Evolutionary conservation across 2,329 filamentous ascomycete species (phyloP), one percentile per base, ranked within the genome.

Genomic region (Ciborinia camelliae): DNA sequence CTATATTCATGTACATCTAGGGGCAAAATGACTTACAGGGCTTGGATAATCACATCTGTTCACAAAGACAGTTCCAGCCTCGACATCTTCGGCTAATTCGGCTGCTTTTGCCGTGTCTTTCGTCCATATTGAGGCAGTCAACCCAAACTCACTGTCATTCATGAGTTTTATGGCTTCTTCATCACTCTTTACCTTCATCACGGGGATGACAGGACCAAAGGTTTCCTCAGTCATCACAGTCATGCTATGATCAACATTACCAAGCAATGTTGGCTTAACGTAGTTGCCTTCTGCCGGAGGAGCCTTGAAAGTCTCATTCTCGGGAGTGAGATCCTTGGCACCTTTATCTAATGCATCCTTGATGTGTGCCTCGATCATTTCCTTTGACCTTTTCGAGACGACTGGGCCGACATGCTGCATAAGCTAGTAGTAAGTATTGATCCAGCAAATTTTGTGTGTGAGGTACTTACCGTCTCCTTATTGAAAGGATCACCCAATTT

Each of bases 81-180:
- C 93, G 55, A 98, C 86, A 59, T 88, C 82, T 63, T 95, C 88
- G 47, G 89, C 86, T 61, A 98, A 82, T 75, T 90, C 84, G 71
- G 92, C 87, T 20, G 89, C 94, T 74, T 83, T 88, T 53, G 80
- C 82, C 2, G 87, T 86, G 74, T 98, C 92, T 77, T 95, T 96
- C 65, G 92, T 97, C 94, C 94, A 98, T 73, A 98, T 92, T 73
- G 92, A 96, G n/a, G 93, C 94, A 4, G 94, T 97, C 67, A 98
- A 82, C 6, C 94, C 94, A 75, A 96, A 96, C 69, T 96, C 88
- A 78, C 91, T 95, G 76, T 97, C 92, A 73, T 97, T 97, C 92
- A 98, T 97, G 59, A 94, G 79, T 70, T 81, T 79, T 67, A 97
- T 79, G 2, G 94, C 94, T 77, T 97, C 92, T 23, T 84, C 84